phyloP scores from a whole-genome alignment of 306 rosid genomes.

The Cyclanthera cordifolia region DNA sequence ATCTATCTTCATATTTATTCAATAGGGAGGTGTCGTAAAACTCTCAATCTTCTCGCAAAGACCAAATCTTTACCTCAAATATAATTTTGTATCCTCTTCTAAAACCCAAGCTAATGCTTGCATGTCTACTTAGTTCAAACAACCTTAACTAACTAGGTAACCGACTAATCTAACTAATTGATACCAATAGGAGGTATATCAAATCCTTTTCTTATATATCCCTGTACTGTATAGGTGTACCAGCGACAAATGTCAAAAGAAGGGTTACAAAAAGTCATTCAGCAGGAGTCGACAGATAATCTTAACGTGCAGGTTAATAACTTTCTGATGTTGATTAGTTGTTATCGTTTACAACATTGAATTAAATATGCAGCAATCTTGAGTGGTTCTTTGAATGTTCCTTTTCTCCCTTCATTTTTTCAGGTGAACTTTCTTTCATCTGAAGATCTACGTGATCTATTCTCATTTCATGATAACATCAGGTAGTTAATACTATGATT shows the following conservation, averaged over 20 bases:
- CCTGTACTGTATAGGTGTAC: conserved; percentile 47
- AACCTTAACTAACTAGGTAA: too few relatives aligned
- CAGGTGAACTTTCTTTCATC: conserved; percentile 71
- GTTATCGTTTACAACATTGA: too few relatives aligned
- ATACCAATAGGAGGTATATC: too few relatives aligned
- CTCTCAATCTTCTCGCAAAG: too few relatives aligned
- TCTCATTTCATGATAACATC: conserved; percentile 57
- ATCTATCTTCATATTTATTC: too few relatives aligned
- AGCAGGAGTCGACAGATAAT: conserved; percentile 58
- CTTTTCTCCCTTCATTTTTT: neutral
- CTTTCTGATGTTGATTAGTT: conserved; percentile 12
- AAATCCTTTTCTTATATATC: conserved; percentile 3
- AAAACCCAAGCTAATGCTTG: too few relatives aligned
- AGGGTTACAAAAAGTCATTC: conserved; percentile 97
- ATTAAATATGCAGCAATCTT: neutral
- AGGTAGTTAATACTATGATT: conserved; percentile 33
- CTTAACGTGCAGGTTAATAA: conserved; percentile 40
- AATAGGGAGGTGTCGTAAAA: too few relatives aligned
- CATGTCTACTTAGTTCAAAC: too few relatives aligned
- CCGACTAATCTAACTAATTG: too few relatives aligned
- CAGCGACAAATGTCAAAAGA: conserved; percentile 99
- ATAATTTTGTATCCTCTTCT: too few relatives aligned
- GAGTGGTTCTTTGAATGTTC: neutral
- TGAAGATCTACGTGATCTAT: conserved; percentile 88
- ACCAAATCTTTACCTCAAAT: too few relatives aligned